A percentile compares a stretch with the other conserved stretches of the same genome.
Evolutionary conservation across 805 yeast species (phyloP).

Genomic region (Teunomyces atbi): DNA sequence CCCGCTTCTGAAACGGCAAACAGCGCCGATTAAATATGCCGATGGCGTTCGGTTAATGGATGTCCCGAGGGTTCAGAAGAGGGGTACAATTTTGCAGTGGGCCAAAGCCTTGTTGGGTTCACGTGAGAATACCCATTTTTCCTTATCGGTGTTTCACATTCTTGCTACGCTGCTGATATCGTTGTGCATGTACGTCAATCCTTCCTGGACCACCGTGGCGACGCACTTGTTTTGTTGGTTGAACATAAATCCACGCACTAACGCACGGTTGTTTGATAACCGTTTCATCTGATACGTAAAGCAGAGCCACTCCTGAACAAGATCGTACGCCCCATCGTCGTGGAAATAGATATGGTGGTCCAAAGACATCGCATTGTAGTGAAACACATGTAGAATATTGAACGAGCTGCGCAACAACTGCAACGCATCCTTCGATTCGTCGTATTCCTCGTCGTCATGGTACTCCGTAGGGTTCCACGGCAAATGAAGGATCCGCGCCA

Average conservation of each 20-base stretch:
- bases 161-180: neutral
- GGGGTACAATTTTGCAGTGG: neutral
- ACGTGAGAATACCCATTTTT: too few relatives aligned
- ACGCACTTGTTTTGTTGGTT: constrained; percentile 30
- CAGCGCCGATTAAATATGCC: neutral
- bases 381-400: constrained; percentile 36
- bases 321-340: constrained; percentile 26
- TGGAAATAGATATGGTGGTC: constrained; percentile 47
- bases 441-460: constrained; percentile 29
- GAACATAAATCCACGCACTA: constrained; percentile 38
- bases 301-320: constrained; percentile 36
- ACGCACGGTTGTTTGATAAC: constrained; percentile 32
- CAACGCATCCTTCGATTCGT: constrained; percentile 30
- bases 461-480: constrained; percentile 43
- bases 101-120: neutral
- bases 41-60: neutral
- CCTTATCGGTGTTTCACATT: neutral
- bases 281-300: constrained; percentile 36
- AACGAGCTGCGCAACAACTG: constrained; percentile 29
- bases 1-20: constrained; percentile 5
- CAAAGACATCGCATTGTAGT: constrained; percentile 45
- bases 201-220: constrained; percentile 43
- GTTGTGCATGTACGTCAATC: constrained; percentile 30
- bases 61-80: neutral
- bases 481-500: constrained; percentile 40